Conservation (phyloP, 306 rosid species). For the Urtica urens region DNA sequence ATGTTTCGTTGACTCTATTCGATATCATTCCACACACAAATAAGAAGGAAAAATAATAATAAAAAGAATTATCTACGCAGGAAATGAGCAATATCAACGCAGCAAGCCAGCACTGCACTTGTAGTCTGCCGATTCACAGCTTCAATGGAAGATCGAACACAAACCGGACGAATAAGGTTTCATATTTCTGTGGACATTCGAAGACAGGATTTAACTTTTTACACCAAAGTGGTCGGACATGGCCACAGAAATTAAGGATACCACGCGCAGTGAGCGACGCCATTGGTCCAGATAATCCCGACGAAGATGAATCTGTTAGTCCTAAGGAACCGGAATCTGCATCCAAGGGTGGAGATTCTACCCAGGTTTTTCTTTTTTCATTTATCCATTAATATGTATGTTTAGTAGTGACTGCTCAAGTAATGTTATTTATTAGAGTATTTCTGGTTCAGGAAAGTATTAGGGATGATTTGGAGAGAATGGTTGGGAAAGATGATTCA, state of each 20-base stretch:
- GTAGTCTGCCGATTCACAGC: constrained; percentile 53
- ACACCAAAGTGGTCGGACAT: constrained; percentile 31
- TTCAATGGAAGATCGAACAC: constrained; percentile 24
- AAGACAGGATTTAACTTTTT: constrained; percentile 29
- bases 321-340: background rate
- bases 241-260: constrained; percentile 39
- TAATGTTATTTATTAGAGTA: constrained; percentile 26
- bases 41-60: background rate
- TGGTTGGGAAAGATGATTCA: constrained; percentile 83
- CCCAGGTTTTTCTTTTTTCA: background rate
- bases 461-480: constrained; percentile 69
- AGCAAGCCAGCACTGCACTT: constrained; percentile 57
- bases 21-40: too few relatives aligned
- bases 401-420: background rate
- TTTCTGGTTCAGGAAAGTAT: constrained; percentile 42
- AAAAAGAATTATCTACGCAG: background rate
- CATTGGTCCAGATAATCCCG: constrained; percentile 45
- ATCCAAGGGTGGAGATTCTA: background rate
- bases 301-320: constrained; percentile 21
- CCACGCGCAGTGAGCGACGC: constrained; percentile 19
- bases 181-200: constrained; percentile 31
- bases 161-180: constrained; percentile 21
- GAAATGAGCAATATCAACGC: constrained; percentile 9
- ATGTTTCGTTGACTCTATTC: background rate
- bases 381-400: background rate